Conservation (phyloP, 2,329 filamentous ascomycete genomes). For the Diaporthe vexans region DNA sequence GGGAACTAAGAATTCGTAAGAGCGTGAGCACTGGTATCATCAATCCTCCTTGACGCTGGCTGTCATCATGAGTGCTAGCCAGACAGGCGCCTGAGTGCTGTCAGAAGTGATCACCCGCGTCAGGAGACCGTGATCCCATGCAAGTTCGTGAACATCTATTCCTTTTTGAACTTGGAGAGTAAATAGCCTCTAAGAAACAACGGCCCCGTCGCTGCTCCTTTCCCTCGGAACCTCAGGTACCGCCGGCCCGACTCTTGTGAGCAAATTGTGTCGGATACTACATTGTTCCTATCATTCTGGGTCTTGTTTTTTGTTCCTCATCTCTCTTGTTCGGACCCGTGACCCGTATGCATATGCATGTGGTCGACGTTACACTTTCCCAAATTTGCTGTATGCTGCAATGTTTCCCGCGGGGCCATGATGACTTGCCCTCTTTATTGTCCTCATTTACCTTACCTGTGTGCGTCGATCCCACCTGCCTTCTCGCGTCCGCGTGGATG, state of each 20-base stretch:
- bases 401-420: background rate
- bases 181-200: background rate
- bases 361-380: background rate
- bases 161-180: background rate
- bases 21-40: too few relatives aligned
- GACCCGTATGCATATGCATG: too few relatives aligned
- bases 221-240: background rate
- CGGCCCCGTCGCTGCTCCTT: background rate
- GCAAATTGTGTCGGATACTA: background rate
- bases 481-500: too few relatives aligned
- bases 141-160: background rate
- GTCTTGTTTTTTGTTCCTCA: background rate
- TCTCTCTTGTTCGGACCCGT: too few relatives aligned
- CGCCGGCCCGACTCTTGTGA: background rate
- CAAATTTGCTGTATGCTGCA: background rate
- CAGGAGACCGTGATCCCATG: background rate
- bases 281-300: too few relatives aligned
- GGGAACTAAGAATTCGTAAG: too few relatives aligned
- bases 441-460: too few relatives aligned
- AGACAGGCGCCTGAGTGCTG: background rate
- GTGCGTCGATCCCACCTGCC: too few relatives aligned
- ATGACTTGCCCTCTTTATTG: too few relatives aligned
- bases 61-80: background rate
- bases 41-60: too few relatives aligned
- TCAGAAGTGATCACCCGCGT: background rate